Base-by-base conservation (phyloP, 352 stramenopile genomes). In the Globisporangium nagaii region DNA sequence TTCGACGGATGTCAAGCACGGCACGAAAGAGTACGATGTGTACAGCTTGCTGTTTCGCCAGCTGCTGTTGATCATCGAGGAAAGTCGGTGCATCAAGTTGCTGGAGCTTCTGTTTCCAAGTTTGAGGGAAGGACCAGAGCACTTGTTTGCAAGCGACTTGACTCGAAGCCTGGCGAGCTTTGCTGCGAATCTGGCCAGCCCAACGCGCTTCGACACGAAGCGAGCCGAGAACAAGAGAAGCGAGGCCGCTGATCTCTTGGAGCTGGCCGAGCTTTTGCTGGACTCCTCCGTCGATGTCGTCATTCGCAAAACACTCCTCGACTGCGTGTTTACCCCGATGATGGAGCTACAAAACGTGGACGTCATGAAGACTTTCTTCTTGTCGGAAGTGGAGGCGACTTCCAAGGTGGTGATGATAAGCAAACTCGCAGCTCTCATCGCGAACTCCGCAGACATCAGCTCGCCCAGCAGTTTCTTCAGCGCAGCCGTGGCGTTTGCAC, bases 1-100 rank as follows among this genome's bases (percentile, higher is more conserved):
- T 25, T 93, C 84, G n/a, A 68, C 60, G 22, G 84, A 93, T 62
- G 79, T 92, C 4, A 65, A 66, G 5, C 53, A 50, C 32, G 75
- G 72, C 1, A 80, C 81, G 5, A 80, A 83, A 19, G 81, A 90
- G 25, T 88, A 75, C 58, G 79, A 87, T 52, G 57, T 84, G 0
- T 92, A 84, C 39, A 53, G 53, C 2, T 58, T 81, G 37, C 57
- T 93, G 2, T 80, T 91, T 36, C 43, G 40, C 2, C 70, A 79
- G 24, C 41, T 90, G 15, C 53, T 91, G 31, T 43, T 39, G 41
- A 55, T 89, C n/a, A 65, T 92, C 12, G 72, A 87, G 56, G 61
- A 69, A 46, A 87, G 71, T 44, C 61, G 66, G 11, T 70, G 58
- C 19, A 60, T 82, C 7, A 48, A 56, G 19, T 84, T 77, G 27